Base-by-base conservation (phyloP, 2,329 filamentous ascomycete species). In the Ascochyta rabiei region DNA sequence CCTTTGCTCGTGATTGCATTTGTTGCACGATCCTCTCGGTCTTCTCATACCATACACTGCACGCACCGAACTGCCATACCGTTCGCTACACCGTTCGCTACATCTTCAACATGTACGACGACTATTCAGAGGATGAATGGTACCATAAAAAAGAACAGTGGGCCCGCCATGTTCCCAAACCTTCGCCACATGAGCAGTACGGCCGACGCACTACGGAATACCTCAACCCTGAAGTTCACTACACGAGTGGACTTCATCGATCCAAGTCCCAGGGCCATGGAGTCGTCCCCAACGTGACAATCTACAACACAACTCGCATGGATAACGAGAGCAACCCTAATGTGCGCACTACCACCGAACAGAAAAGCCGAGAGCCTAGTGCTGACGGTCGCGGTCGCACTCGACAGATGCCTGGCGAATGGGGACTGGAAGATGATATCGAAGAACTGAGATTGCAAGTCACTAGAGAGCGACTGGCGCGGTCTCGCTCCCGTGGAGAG, bases 231-330 rank as follows among this genome's bases (percentile, higher is more conserved):
- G 67, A 73, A 39, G 57, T 56, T 16, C 60, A 63, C 48, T 73
- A 65, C 34, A 57, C 64, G 1, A 59, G 62, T 37, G 70, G 71
- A 37, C 73, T 80, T 15, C 75, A 79, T 44, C 76, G 79, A 48
- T 77, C 76, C 42, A 75, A 77, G 53, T 80, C 78, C 15, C 73
- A 75, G 37, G 79, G 79, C 39, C 73, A 77, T 49, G 60, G 70
- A 21, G 77, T 77, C 13, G 69, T 69, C n/a, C 79, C 79, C 16
- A 75, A 77, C 41, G 75, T 80, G 58, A 78, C 77, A 61, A 79
- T 80, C 57, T 76, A 78, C 70, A 80, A 80, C 64, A 76, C 75
- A 49, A 74, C 75, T 48, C 70, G 70, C 47, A 72, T 75, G 57
- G 69, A 75, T 57, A 72, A 71, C 48, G 71, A 73, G 38, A 72